phyloP scores from a whole-genome alignment of 768 basidiomycete genomes.

The Hortiboletus flavorubellus region DNA sequence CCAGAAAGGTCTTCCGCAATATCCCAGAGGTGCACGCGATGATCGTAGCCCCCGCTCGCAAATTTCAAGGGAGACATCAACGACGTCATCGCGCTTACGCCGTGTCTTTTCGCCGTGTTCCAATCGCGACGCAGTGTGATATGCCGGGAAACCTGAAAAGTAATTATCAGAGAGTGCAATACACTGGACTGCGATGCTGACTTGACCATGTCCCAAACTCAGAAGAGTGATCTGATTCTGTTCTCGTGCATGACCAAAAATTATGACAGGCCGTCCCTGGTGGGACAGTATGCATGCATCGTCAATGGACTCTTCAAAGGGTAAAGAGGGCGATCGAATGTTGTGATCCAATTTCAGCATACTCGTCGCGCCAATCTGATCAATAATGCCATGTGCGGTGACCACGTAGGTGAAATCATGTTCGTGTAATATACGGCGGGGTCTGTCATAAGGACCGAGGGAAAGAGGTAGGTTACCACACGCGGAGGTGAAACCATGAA shows the following conservation, averaged over 20 bases:
- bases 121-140: constrained; percentile 27
- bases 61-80: constrained; percentile 42
- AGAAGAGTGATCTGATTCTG: constrained; percentile 32
- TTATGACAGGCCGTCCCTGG: constrained; percentile 23
- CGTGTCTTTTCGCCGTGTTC: constrained; percentile 36
- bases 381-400: constrained; percentile 40
- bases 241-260: constrained; percentile 41
- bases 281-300: constrained; percentile 39
- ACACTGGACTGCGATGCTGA: constrained; percentile 13
- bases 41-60: constrained; percentile 50
- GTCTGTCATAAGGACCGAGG: constrained; percentile 35
- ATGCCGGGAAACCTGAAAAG: constrained; percentile 7
- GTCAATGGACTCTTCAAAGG: constrained; percentile 35
- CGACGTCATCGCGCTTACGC: constrained; percentile 41
- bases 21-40: constrained; percentile 46
- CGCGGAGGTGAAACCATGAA: not conserved
- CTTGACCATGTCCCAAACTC: constrained; percentile 16
- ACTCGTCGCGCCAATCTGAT: constrained; percentile 22
- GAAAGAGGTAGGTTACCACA: constrained; percentile 11
- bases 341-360: constrained; percentile 14
- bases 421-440: constrained; percentile 36
- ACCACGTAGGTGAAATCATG: constrained; percentile 25
- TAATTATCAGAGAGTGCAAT: constrained; percentile 1
- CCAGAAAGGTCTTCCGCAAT: constrained; percentile 33
- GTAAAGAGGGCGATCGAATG: constrained; percentile 21